phyloP scores from a whole-genome alignment of 805 yeast genomes.

The Metschnikowia anglica region DNA sequence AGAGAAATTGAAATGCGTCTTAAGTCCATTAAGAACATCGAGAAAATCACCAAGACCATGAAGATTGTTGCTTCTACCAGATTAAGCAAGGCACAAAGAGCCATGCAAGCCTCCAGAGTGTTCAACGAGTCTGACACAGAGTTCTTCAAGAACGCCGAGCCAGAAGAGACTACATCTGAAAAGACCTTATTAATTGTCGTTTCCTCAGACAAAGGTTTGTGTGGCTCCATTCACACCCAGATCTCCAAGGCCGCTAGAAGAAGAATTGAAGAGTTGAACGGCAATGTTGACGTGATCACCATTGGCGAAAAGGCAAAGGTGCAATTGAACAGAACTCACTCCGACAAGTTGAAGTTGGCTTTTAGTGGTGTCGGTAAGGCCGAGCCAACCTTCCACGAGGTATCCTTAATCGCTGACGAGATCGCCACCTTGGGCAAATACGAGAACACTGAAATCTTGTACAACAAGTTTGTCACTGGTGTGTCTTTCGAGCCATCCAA shows the following conservation, averaged over 20 bases:
- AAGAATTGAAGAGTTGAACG: constrained; percentile 59
- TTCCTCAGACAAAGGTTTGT: constrained; percentile 90
- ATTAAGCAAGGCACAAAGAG: constrained; percentile 91
- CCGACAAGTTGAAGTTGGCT: constrained; percentile 65
- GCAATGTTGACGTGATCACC: constrained; percentile 72
- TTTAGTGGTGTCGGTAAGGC: constrained; percentile 95
- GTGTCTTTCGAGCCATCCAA: constrained; percentile 85
- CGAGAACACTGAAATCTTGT: constrained; percentile 75
- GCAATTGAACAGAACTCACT: constrained; percentile 82
- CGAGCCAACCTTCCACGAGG: constrained; percentile 91
- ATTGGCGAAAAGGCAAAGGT: constrained; percentile 93
- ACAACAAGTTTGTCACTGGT: constrained; percentile 84
- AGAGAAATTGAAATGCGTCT: constrained; percentile 98
- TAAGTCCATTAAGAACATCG: constrained; percentile 97
- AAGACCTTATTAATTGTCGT: constrained; percentile 82
- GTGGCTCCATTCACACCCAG: constrained; percentile 98
- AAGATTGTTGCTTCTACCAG: constrained; percentile 98
- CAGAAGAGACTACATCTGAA: constrained; percentile 53
- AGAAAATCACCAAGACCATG: constrained; percentile 99
- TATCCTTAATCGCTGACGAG: constrained; percentile 84
- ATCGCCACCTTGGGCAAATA: constrained; percentile 67
- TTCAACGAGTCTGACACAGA: constrained; percentile 78
- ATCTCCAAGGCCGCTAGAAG: constrained; percentile 83
- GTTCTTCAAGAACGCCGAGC: constrained; percentile 80
- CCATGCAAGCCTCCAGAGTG: constrained; percentile 83